phyloP scores from a whole-genome alignment of 179 eudicot genomes.

The Spinacia oleracea region DNA sequence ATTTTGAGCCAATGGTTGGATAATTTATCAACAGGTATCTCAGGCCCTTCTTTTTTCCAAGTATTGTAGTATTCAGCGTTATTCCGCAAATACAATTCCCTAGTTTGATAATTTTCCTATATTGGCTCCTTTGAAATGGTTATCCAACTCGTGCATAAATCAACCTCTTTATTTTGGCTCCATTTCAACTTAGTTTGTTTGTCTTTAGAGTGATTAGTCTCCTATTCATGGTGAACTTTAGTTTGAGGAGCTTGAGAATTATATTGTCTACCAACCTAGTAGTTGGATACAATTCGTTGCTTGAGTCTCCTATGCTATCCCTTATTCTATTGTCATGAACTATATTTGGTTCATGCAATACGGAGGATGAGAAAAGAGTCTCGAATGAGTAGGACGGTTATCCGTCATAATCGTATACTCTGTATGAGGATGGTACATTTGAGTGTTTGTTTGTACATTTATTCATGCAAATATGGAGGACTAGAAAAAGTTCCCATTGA shows the following conservation, averaged over 20 bases:
- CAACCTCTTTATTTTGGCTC: neutral
- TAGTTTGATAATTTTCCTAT: neutral
- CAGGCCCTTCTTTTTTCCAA: neutral
- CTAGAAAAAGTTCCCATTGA: too few relatives aligned
- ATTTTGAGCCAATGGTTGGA: neutral
- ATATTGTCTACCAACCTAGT: neutral
- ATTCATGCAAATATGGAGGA: too few relatives aligned
- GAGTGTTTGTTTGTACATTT: too few relatives aligned
- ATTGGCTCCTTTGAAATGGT: neutral
- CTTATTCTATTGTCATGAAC: conserved; percentile 2
- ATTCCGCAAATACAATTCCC: neutral
- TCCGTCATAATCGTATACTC: neutral
- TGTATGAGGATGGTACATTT: too few relatives aligned
- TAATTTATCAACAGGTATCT: neutral
- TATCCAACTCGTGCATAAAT: neutral
- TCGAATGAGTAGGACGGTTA: neutral
- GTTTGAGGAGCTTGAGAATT: conserved; percentile 1
- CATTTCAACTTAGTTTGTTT: neutral
- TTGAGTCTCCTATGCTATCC: neutral
- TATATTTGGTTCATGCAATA: neutral
- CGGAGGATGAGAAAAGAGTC: neutral
- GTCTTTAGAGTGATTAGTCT: neutral
- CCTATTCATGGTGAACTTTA: neutral
- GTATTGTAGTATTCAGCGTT: neutral
- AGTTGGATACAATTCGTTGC: neutral